A percentile compares a stretch with the other conserved stretches of the same genome.
phyloP scores from a whole-genome alignment of 768 basidiomycete genomes.

The Leucocoprinus leucothites region DNA sequence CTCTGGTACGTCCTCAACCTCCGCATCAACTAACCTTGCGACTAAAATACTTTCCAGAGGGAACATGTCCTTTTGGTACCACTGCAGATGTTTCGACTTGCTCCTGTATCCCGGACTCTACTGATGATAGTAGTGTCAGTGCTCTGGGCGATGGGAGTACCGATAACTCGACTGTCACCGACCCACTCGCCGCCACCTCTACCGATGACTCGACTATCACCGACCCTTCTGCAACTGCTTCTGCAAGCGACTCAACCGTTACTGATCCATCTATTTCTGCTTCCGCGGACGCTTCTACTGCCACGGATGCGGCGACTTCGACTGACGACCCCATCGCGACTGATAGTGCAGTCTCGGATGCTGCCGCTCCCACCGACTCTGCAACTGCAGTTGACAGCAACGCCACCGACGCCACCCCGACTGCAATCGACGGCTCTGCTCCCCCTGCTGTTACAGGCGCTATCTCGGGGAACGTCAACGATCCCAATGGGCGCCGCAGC shows the following conservation, averaged over 20 bases:
- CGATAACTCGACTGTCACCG: constrained; percentile 5
- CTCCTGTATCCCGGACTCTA: constrained; percentile 27
- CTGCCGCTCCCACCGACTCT: constrained; percentile 10
- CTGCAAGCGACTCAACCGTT: constrained; percentile 9
- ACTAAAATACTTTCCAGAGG: constrained; percentile 24
- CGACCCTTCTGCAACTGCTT: background rate
- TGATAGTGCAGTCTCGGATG: constrained; percentile 7
- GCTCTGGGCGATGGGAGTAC: constrained; percentile 5
- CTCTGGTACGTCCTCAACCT: constrained; percentile 28
- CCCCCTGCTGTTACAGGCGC: constrained; percentile 14
- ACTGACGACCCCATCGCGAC: background rate
- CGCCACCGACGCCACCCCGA: constrained; percentile 15
- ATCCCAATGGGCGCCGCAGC: constrained; percentile 24
- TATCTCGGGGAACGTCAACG: constrained; percentile 28
- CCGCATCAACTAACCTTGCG: background rate
- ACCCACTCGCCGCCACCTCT: constrained; percentile 6
- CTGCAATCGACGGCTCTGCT: constrained; percentile 11
- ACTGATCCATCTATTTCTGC: too few species aligned
- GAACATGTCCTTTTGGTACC: constrained; percentile 43
- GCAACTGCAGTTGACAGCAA: constrained; percentile 8
- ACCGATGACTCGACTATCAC: constrained; percentile 12
- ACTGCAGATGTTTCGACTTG: constrained; percentile 38
- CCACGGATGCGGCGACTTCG: constrained; percentile 12
- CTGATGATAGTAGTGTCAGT: constrained; percentile 12
- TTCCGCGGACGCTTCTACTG: background rate